These are phyloP conservation scores for Cruciata laevipes DNA, from an alignment of 257 asterid species.

Conservation along the genomic window DNA sequence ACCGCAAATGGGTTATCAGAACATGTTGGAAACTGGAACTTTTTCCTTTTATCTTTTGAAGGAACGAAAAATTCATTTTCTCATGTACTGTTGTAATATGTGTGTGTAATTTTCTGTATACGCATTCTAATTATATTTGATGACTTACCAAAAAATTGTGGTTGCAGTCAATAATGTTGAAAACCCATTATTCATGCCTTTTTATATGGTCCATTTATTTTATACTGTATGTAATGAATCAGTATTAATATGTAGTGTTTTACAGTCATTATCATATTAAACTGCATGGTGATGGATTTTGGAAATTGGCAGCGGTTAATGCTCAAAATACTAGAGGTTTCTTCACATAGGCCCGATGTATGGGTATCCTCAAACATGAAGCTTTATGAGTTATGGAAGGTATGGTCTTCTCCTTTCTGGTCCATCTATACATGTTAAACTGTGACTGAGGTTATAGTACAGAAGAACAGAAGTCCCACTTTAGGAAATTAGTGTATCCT, in stretches of 20 bases:
- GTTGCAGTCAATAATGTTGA: neutral
- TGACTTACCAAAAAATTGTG: neutral
- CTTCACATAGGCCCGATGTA: constrained; percentile 19
- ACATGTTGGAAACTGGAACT: neutral
- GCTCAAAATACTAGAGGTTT: constrained; percentile 47
- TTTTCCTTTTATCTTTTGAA: neutral
- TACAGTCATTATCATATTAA: constrained; percentile 6
- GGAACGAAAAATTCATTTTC: too few species aligned
- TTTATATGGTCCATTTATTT: neutral
- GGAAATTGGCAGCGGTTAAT: constrained; percentile 51
- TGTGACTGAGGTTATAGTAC: neutral
- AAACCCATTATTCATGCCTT: neutral
- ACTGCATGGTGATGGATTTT: constrained; percentile 9
- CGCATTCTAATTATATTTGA: neutral
- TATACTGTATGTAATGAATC: neutral
- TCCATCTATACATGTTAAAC: constrained; percentile 2
- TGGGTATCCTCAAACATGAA: constrained; percentile 34
- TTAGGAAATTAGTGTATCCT: neutral
- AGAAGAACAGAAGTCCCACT: neutral
- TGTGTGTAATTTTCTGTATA: neutral
- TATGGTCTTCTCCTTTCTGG: constrained; percentile 17
- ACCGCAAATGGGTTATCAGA: neutral
- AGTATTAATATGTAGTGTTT: neutral
- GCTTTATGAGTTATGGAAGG: constrained; percentile 61
- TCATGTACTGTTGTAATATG: neutral